Evolutionary conservation across 2,329 filamentous ascomycete genomes (phyloP), one percentile per base, ranked within the genome.

Genomic region (Exserohilum turcica): DNA sequence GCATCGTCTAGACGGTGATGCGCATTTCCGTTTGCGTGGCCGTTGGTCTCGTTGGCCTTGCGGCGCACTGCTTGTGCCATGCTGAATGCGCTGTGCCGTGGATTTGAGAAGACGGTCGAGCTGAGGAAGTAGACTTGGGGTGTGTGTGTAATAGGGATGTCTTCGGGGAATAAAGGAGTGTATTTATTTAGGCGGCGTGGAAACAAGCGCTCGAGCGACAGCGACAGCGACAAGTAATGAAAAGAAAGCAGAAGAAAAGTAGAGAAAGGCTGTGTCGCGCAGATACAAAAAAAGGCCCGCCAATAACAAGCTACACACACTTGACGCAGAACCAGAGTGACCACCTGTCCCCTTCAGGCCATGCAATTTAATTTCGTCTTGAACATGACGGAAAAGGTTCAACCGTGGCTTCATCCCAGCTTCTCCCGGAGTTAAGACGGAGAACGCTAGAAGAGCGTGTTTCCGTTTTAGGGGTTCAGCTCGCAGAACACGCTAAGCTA

Each of bases 361-460:
- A n/a, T 43, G 35, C 36, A 37, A 35, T 24, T 24, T 24, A 24
- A 24, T 5, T 24, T 24, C 21, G 21, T 48, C 42, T 39, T 51
- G 38, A 38, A 35, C 48, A 42, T 54, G 21, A 24, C 21, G 21
- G n/a, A n/a, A 24, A 24, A 52, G 32, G 38, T 51, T 64, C 55
- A 66, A 71, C 62, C 59, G 67, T 71, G 67, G 64, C 67, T 66
- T 71, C 66, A 68, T 66, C 70, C 66, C 67, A 66, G 59, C 42
- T 24, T 21, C 37, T 21, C 18, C 35, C 21, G 60, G 54, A 64
- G 57, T 64, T 68, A 66, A 66, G 61, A 65, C 63, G 63, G 60
- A 59, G 57, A 59, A 57, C 56, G 44, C 60, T 61, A 64, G 59
- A 24, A 6, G 24, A 28, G 7, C 9, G 7, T 4, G 7, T 24